Evolutionary conservation across 1,139 yeast species (phyloP).

Genomic region (Nakaseomyces bracarensis): DNA sequence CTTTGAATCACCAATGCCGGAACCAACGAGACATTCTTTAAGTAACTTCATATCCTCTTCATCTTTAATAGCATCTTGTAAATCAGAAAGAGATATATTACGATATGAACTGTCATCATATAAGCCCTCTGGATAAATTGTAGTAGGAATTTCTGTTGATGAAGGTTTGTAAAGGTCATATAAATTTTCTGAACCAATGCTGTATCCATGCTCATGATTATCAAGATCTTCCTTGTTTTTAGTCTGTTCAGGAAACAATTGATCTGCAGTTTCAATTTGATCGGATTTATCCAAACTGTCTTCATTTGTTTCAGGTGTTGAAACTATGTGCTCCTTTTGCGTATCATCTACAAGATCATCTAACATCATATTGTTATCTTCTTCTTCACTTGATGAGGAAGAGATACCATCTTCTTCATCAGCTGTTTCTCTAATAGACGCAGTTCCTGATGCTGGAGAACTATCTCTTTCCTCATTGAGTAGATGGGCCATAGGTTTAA

Average conservation of each 20-base stretch:
- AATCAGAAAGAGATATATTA: constrained; percentile 39
- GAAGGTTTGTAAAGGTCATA: constrained; percentile 20
- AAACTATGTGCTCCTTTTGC: constrained; percentile 6
- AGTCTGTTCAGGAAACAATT: background rate
- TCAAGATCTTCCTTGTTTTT: background rate
- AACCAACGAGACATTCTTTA: constrained; percentile 35
- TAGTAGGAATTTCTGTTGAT: constrained; percentile 20
- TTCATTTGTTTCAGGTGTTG: constrained; percentile 10
- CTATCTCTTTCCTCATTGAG: constrained; percentile 43
- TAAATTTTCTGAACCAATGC: background rate
- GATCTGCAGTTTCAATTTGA: background rate
- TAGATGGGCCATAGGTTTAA: constrained; percentile 61
- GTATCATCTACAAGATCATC: background rate
- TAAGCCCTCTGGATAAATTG: constrained; percentile 25
- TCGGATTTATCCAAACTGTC: background rate
- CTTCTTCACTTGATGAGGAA: constrained; percentile 11
- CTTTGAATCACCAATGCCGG: constrained; percentile 8
- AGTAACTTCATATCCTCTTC: constrained; percentile 61
- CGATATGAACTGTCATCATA: constrained; percentile 13
- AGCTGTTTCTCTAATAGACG: constrained; percentile 34
- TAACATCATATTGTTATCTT: constrained; percentile 8
- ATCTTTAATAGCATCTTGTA: constrained; percentile 56
- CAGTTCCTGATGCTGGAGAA: constrained; percentile 2
- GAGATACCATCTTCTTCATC: constrained; percentile 28
- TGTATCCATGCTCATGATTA: background rate